Base-by-base conservation (phyloP, 2,329 filamentous ascomycete genomes). In the Nectriaceae sp. region DNA sequence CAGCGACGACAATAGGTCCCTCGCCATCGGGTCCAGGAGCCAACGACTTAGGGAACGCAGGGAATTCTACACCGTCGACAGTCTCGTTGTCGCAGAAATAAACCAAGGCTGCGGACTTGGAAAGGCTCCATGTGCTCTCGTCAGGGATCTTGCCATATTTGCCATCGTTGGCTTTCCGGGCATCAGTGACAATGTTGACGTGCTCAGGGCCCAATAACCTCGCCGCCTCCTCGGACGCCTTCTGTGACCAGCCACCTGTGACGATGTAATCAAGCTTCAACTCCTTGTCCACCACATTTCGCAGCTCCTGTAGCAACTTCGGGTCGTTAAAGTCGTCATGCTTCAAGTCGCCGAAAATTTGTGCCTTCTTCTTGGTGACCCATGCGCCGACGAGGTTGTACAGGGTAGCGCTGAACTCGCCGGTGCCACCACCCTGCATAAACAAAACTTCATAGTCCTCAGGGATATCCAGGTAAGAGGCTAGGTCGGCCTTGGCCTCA, bases 31-130 rank as follows among this genome's bases (percentile, higher is more conserved):
- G 70, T 5, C 70, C 70, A 11, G 80, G 71, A 41, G 82, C 79
- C 20, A 95, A 76, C 6, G 70, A 68, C 54, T 85, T 73, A 20
- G 93, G 93, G 64, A 83, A 82, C n/a, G 62, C 71, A 5, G 87
- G 90, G 60, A 95, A 96, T 66, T 97, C 93, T 16, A 97, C 90
- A 26, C 92, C 92, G 62, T 96, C 90, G 5, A 95, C 90, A 0
- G 90, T 96, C 76, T 97, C 92, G 61, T 97, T 97, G 69, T 92
- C 88, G 69, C 93, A 96, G 68, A 84, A 92, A 71, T 97, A 97
- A 2, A 93, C 87, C 62, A 96, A 78, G 1, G 90, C 82, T 10
- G 86, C 75, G 31, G 82, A 76, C 57, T 83, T 76, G 35, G 84
- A 88, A 6, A 94, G 77, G 26, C 78, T 87, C 90, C 90, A 97